A percentile compares a stretch with the other conserved stretches of the same genome.
Conservation (phyloP, 441 rosid species). For the Pelargonium cotyledonis region DNA sequence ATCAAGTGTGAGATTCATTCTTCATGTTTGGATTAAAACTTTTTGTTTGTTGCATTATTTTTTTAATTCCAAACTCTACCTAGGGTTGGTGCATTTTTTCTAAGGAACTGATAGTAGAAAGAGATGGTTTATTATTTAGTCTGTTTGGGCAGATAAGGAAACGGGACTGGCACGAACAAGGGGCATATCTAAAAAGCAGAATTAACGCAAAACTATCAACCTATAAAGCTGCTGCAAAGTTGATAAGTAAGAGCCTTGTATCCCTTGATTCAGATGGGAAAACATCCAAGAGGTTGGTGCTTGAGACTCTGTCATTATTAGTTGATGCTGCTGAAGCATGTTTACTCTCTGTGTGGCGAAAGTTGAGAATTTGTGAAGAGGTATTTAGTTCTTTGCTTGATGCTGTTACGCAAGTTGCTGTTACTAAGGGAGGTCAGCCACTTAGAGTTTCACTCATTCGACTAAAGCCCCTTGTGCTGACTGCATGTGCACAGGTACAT, state of each 20-base stretch:
- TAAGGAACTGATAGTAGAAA: slow-evolving; percentile 4
- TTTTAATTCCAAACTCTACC: too few species aligned
- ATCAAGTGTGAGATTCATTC: too few species aligned
- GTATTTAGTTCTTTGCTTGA: slow-evolving; percentile 69
- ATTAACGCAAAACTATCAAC: slow-evolving; percentile 72
- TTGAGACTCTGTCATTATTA: slow-evolving; percentile 76
- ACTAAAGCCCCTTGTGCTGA: slow-evolving; percentile 77
- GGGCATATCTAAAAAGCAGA: slow-evolving; percentile 70
- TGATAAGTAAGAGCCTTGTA: slow-evolving; percentile 68
- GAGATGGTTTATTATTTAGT: slow-evolving; percentile 4
- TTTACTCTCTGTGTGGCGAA: slow-evolving; percentile 86
- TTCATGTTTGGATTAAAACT: too few species aligned
- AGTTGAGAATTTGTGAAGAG: slow-evolving; percentile 85
- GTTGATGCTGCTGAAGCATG: slow-evolving; percentile 92
- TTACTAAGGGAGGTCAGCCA: slow-evolving; percentile 83
- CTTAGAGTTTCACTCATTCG: slow-evolving; percentile 86
- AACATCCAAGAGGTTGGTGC: slow-evolving; percentile 73
- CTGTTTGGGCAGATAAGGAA: slow-evolving; percentile 66
- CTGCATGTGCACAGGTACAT: slow-evolving; percentile 82
- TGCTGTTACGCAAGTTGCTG: slow-evolving; percentile 82
- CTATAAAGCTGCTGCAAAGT: slow-evolving; percentile 76
- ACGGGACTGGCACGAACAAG: slow-evolving; percentile 92
- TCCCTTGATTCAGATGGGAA: slow-evolving; percentile 82
- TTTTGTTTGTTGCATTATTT: too few species aligned
- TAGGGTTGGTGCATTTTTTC: too few species aligned